phyloP scores from a whole-genome alignment of 164 flowering plant genomes.

The Vitis riparia region DNA sequence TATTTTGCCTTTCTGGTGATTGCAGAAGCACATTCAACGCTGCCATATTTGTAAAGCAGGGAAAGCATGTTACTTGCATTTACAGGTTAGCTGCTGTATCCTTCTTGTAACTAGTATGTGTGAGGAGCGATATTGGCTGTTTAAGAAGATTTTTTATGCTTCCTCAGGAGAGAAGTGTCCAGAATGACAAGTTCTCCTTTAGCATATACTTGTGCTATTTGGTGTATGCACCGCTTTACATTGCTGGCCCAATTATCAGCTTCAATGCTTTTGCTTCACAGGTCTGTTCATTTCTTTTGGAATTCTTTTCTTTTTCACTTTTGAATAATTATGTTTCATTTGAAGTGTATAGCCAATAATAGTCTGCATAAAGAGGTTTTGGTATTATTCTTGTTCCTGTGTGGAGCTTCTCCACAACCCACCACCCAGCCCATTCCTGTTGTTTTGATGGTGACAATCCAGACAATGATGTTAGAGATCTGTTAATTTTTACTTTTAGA shows the following conservation, averaged over 20 bases:
- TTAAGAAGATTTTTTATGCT: constrained; percentile 10
- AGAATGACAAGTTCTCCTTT: constrained; percentile 51
- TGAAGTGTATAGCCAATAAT: background rate
- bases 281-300: constrained; percentile 39
- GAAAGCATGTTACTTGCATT: constrained; percentile 56
- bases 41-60: constrained; percentile 73
- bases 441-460: too few species aligned
- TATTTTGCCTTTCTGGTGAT: constrained; percentile 18
- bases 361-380: background rate
- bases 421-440: too few species aligned
- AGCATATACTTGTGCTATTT: constrained; percentile 74
- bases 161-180: constrained; percentile 67
- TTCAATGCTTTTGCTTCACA: constrained; percentile 94
- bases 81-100: constrained; percentile 49
- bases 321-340: background rate
- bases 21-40: constrained; percentile 72
- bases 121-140: background rate
- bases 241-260: constrained; percentile 93
- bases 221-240: constrained; percentile 91
- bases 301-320: background rate
- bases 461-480: too few species aligned
- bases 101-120: background rate
- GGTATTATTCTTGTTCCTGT: too few species aligned
- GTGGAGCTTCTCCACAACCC: too few species aligned
- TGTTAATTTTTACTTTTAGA: too few species aligned